Conservation (phyloP, 192 early-diverging fungal genomes). For the Dispira parvispora region DNA sequence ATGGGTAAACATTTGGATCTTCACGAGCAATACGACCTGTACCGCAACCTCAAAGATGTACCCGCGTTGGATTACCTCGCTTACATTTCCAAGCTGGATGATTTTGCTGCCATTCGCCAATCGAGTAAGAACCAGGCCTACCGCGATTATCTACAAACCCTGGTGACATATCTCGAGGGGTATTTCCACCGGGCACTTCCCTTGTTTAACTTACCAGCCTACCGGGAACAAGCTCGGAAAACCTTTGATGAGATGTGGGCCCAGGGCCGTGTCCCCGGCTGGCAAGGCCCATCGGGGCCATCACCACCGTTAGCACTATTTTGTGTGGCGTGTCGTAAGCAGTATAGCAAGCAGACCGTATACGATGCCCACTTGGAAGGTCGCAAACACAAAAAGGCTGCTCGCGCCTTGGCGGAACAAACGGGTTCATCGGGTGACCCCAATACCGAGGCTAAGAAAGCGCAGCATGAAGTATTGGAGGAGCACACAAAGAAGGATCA, state of each 20-base stretch:
- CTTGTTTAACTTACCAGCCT: not conserved
- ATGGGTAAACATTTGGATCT: constrained; percentile 76
- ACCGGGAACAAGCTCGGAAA: not conserved
- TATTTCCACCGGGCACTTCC: constrained; percentile 13
- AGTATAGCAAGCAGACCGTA: constrained; percentile 70
- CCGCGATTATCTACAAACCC: constrained; percentile 38
- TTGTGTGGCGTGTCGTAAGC: constrained; percentile 68
- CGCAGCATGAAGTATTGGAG: constrained; percentile 16
- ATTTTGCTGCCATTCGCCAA: constrained; percentile 22
- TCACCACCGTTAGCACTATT: constrained; percentile 16
- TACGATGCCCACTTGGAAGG: constrained; percentile 73
- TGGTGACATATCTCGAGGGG: constrained; percentile 26
- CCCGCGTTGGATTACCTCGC: constrained; percentile 44
- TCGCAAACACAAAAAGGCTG: constrained; percentile 83
- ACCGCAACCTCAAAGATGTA: constrained; percentile 59
- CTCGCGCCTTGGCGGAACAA: constrained; percentile 24
- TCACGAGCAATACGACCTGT: constrained; percentile 58
- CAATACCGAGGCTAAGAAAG: constrained; percentile 10
- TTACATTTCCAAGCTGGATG: constrained; percentile 49
- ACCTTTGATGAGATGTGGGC: not conserved
- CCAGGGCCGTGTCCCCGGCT: constrained; percentile 23
- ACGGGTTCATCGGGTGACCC: not conserved
- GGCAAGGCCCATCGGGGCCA: constrained; percentile 30
- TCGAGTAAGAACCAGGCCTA: constrained; percentile 13
- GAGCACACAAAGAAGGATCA: constrained; percentile 35